Evolutionary conservation across 441 rosid species (phyloP), one percentile per base, ranked within the genome.

Genomic region (Mallotus repandus): DNA sequence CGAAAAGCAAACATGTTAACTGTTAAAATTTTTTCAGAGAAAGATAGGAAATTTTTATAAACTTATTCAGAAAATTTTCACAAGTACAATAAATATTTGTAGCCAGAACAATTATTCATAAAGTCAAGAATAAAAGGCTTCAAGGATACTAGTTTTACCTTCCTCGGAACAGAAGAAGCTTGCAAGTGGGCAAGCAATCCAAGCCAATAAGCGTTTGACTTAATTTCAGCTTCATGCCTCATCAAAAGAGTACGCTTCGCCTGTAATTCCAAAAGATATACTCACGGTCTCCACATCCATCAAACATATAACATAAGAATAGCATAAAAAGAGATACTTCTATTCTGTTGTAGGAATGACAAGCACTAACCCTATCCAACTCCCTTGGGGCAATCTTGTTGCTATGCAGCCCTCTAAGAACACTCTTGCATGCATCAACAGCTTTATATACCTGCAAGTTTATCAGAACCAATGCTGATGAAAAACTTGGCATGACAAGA

Each of bases 131-230:
- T 21, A 32, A 35, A 45, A 43, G 35, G 41, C 56, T 22, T 76
- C 71, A 32, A 22, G 68, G 53, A 56, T 62, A 68, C 69, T 52
- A 66, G 66, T 38, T 32, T 77, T 78, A 91, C 98, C 98, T 96
- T 94, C 80, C 97, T 92, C n/a, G 94, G 91, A 81, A 96, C 97
- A 66, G 96, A 91, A 66, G 96, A 82, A 75, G 98, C 98, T 85
- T 96, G 99, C 87, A 94, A 84, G 84, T 96, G 99, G 77, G 98
- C 96, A 72, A 96, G 82, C 79, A 96, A 83, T 71, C 97, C 97
- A 72, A 96, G 98, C 99, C 99, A 96, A 81, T 96, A 96, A n/a
- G 97, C 96, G 84, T 96, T 96, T 80, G 99, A 94, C 86, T 96
- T 96, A n/a, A 94, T 85, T 80, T 96, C 99, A 75, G 98, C 98